Conservation (phyloP, 192 early-diverging fungal genomes). For the Gonapodya prolifera region DNA sequence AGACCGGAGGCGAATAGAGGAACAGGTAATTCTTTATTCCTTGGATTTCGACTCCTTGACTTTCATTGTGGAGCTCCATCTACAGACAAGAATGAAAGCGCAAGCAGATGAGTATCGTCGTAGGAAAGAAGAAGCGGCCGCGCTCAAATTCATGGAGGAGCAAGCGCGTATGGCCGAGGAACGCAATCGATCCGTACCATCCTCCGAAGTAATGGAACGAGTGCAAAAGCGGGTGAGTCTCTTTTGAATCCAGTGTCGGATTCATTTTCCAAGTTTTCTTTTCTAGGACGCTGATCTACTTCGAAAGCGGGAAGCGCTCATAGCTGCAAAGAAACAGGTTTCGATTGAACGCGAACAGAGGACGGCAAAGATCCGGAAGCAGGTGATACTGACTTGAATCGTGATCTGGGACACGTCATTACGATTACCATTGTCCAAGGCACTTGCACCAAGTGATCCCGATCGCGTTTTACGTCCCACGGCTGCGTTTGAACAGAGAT, state of each 20-base stretch:
- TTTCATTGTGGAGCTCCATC: no score
- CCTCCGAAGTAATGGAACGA: neutral
- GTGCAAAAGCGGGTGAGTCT: neutral
- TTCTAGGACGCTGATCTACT: neutral
- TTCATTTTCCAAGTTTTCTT: no score
- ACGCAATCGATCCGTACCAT: neutral
- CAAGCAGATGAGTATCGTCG: neutral
- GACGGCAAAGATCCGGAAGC: neutral
- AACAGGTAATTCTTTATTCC: neutral
- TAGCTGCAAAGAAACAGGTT: neutral
- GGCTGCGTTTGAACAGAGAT: neutral
- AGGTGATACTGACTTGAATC: no score
- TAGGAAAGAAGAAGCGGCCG: neutral
- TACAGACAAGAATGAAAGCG: neutral
- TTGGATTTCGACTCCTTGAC: no score
- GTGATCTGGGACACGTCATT: neutral
- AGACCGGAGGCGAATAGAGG: neutral
- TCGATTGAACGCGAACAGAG: neutral
- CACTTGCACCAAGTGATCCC: neutral
- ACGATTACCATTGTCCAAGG: neutral
- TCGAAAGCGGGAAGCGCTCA: neutral
- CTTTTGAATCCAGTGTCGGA: no score
- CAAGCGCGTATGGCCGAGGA: neutral
- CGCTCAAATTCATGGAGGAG: neutral
- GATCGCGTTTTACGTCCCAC: neutral